Evolutionary conservation across 306 rosid genomes (phyloP).

Genomic region (Geum urbanum): DNA sequence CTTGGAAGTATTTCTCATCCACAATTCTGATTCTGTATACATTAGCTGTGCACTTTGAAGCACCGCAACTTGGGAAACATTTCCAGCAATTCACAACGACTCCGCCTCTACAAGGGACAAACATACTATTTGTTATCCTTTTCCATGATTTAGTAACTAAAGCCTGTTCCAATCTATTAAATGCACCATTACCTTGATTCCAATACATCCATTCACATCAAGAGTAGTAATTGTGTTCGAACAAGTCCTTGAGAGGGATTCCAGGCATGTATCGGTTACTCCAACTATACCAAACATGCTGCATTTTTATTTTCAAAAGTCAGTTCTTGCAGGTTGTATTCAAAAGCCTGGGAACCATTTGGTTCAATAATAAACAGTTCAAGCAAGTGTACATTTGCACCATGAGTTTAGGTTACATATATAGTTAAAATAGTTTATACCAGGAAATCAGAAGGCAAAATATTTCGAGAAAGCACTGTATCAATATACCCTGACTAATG

Average conservation of each 20-base stretch:
- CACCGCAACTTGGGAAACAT: conserved; percentile 68
- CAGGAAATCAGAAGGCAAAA: background rate
- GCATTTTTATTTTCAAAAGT: conserved; percentile 30
- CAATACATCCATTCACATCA: conserved; percentile 83
- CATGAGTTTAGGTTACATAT: background rate
- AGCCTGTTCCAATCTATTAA: background rate
- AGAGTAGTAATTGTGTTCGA: conserved; percentile 63
- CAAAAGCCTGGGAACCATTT: background rate
- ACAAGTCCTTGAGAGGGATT: conserved; percentile 59
- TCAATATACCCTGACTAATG: background rate
- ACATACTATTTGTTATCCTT: conserved; percentile 13
- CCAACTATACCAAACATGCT: conserved; percentile 85
- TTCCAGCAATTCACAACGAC: conserved; percentile 59
- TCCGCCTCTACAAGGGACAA: conserved; percentile 55
- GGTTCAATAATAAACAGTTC: background rate
- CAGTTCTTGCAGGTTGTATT: conserved; percentile 16
- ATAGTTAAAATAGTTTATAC: background rate
- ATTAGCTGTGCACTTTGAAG: conserved; percentile 82
- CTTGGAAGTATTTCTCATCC: background rate
- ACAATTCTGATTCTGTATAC: background rate
- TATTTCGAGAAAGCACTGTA: background rate
- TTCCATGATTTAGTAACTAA: conserved; percentile 5
- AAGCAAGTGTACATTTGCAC: background rate
- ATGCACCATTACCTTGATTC: conserved; percentile 59
- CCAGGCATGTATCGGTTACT: conserved; percentile 69